Evolutionary conservation across 345 rosid species (phyloP).

Genomic region (Salix exigua): DNA sequence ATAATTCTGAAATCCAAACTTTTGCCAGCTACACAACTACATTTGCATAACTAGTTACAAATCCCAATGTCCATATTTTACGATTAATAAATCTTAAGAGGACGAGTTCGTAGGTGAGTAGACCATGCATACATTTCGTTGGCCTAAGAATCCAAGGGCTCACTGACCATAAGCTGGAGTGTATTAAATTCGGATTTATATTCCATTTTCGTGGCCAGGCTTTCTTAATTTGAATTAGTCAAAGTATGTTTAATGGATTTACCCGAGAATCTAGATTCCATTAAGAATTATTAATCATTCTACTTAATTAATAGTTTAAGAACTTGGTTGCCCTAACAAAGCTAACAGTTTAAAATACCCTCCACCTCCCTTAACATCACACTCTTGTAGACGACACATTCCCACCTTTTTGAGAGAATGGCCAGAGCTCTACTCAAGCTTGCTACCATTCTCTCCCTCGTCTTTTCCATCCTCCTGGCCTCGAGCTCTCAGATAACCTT

Average conservation of each 20-base stretch:
- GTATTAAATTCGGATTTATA: no score
- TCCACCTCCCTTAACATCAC: conserved; percentile 3
- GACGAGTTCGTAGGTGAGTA: not conserved
- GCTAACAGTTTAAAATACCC: conserved; percentile 24
- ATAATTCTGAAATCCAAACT: no score
- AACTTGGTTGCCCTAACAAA: not conserved
- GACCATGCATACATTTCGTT: not conserved
- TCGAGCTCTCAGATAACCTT: conserved; percentile 3
- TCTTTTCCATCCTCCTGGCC: conserved; percentile 1
- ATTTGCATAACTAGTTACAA: not conserved
- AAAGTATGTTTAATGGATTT: not conserved
- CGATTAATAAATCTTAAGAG: not conserved
- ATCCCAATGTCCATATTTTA: not conserved
- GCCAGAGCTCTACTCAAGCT: conserved; percentile 19
- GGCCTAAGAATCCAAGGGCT: not conserved
- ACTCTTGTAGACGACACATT: not conserved
- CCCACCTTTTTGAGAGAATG: conserved; percentile 9
- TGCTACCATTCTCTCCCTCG: conserved; percentile 19
- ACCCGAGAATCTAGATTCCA: conserved; percentile 21
- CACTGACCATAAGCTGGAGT: no score
- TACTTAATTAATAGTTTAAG: not conserved
- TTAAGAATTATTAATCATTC: not conserved
- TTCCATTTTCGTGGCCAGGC: not conserved
- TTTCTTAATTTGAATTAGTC: not conserved
- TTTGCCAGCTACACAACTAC: no score